Conservation (phyloP, 2,329 filamentous ascomycete species). For the Lasiodiplodia sp. region DNA sequence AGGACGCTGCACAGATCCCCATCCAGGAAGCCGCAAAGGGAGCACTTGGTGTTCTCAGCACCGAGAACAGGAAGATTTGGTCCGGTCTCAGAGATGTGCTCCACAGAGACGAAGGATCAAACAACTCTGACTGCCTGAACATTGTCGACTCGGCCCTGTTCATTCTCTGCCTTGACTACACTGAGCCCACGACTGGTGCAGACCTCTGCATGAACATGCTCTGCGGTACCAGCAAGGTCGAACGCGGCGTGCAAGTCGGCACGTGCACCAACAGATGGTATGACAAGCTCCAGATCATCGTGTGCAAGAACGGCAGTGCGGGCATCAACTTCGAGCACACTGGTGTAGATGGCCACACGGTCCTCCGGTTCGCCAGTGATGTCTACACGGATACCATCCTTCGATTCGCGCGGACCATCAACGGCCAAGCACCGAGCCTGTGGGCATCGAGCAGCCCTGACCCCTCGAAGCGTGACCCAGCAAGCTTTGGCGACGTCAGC, state of each 20-base stretch:
- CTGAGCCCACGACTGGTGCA: slow-evolving; percentile 79
- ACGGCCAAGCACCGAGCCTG: slow-evolving; percentile 86
- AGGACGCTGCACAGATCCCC: slow-evolving; percentile 86
- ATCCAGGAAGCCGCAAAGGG: slow-evolving; percentile 96
- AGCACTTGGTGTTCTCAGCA: slow-evolving; percentile 90
- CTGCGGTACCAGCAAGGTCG: slow-evolving; percentile 89
- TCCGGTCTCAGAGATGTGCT: slow-evolving; percentile 88
- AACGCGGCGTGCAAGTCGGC: slow-evolving; percentile 92
- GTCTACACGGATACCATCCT: slow-evolving; percentile 98
- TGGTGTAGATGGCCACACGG: slow-evolving; percentile 95
- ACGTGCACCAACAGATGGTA: slow-evolving; percentile 99
- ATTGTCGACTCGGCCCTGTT: slow-evolving; percentile 96
- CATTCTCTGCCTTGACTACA: slow-evolving; percentile 89
- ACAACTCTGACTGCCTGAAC: slow-evolving; percentile 94
- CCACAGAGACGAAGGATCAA: slow-evolving; percentile 83
- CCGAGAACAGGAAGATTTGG: slow-evolving; percentile 96
- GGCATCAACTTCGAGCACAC: slow-evolving; percentile 99
- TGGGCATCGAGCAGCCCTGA: slow-evolving; percentile 93
- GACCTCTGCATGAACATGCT: slow-evolving; percentile 99
- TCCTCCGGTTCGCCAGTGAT: slow-evolving; percentile 93
- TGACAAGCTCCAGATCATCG: slow-evolving; percentile 98
- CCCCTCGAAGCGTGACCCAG: slow-evolving; percentile 87
- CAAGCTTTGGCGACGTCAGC: slow-evolving; percentile 90
- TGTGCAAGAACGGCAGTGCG: slow-evolving; percentile 97
- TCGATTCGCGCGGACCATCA: slow-evolving; percentile 93